Evolutionary conservation across 305 asterid genomes (phyloP).

Genomic region (Rubia tinctorum): DNA sequence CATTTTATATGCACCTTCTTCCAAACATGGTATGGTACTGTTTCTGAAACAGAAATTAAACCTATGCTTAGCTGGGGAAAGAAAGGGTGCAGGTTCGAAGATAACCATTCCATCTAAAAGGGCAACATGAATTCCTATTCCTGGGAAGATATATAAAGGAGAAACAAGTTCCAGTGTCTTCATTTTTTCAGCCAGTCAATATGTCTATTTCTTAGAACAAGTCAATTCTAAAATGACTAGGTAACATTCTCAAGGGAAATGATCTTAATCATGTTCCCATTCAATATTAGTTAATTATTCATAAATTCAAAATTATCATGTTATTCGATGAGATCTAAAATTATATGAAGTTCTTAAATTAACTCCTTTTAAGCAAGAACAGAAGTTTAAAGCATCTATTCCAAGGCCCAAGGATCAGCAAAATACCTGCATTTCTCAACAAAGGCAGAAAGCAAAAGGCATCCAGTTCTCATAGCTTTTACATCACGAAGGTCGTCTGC

Average conservation of each 20-base stretch:
- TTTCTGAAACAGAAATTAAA: constrained; percentile 36
- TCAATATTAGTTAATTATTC: neutral
- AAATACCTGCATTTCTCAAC: constrained; percentile 63
- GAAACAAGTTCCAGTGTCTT: neutral
- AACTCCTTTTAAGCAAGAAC: neutral
- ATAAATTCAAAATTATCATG: neutral
- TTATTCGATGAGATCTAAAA: neutral
- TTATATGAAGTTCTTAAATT: neutral
- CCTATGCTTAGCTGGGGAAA: neutral
- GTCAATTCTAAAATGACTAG: neutral
- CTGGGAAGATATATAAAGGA: neutral
- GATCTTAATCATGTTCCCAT: neutral
- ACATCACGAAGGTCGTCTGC: constrained; percentile 43
- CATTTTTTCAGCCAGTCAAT: neutral
- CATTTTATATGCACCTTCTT: constrained; percentile 46
- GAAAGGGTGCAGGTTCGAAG: neutral
- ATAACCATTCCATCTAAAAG: neutral
- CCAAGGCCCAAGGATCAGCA: constrained; percentile 1
- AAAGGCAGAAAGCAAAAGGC: constrained; percentile 49
- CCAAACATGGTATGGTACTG: constrained; percentile 33
- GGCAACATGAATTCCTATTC: neutral
- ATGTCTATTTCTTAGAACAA: neutral
- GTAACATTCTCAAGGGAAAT: neutral
- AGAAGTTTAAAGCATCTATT: neutral
- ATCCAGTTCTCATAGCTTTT: constrained; percentile 67